Base-by-base conservation (phyloP, 108 stramenopile species). In the Nitzschia inconspicua region DNA sequence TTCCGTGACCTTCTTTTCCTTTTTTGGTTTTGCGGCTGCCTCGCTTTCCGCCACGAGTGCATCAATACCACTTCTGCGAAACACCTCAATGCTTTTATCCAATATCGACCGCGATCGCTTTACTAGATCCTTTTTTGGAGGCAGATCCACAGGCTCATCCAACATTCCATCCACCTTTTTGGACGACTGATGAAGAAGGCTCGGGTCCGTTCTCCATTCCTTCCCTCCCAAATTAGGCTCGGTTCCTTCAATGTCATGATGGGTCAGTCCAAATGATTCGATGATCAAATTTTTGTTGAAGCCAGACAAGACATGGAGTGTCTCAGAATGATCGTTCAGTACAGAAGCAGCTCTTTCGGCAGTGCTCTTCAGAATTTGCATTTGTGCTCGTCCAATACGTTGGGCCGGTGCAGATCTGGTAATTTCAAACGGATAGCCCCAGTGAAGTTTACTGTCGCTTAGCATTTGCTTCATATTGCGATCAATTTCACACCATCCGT, bases 401-500 rank as follows among this genome's bases (percentile, higher is more conserved):
- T 35, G 20, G 13, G 37, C 31, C 8, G 36, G 53, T 18, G 43
- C 34, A 41, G 34, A 40, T 18, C 16, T 19, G 18, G 43, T 24
- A 10, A 57, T 63, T 39, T 37, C 39, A 49, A 87, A 89, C 8
- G 91, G 87, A 36, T 62, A 50, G 7, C 84, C 84, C 91, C 91
- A 92, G 30, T 66, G 53, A 14, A 92, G 83, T 0, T 50, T 51
- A 19, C 70, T 53, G 41, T 92, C 91, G 39, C 72, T 62, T 7
- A 47, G 57, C 19, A 89, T 88, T 0, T 74, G 73, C 24, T 57
- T 67, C 8, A 61, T 75, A 53, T 55, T 30, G 10, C 57, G 8
- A 16, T 82, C 84, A 3, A 70, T 47, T 28, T 93, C 92, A 35
- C 88, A 60, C 86, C 86, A 93, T 18, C 92, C 92, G 63, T 93